These are phyloP conservation scores for Ascochyta koolunga DNA, from an alignment of 2,329 filamentous ascomycete species.

Conservation along the genomic window DNA sequence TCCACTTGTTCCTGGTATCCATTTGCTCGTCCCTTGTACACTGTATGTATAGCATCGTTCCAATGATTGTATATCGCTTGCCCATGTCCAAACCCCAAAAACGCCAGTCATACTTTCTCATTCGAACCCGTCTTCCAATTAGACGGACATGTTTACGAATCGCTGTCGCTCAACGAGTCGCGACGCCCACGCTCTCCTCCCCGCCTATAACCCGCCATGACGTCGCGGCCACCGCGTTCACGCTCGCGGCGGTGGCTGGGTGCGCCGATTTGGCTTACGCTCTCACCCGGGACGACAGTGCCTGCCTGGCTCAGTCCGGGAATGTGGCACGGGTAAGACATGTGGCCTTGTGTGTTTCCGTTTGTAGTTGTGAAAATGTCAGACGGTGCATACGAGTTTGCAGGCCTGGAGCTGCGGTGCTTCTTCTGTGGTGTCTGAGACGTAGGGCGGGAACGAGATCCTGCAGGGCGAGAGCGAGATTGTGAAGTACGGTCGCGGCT, in stretches of 20 bases:
- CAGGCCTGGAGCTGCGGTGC: conserved; percentile 38
- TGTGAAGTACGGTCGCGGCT: conserved; percentile 27
- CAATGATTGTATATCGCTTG: conserved; percentile 4
- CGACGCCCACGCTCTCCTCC: conserved; percentile 53
- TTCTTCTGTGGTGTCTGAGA: conserved; percentile 45
- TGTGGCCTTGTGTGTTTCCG: conserved; percentile 54
- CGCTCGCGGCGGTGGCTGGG: conserved; percentile 26
- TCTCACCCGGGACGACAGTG: conserved; percentile 46
- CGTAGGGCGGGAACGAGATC: conserved; percentile 35
- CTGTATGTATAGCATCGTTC: neutral
- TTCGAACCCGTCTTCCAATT: neutral
- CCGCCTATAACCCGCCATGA: conserved; percentile 51
- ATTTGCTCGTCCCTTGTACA: neutral
- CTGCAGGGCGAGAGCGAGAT: conserved; percentile 25
- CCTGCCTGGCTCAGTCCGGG: conserved; percentile 55
- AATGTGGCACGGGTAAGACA: conserved; percentile 63
- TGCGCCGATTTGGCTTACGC: conserved; percentile 49
- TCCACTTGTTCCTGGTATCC: conserved; percentile 5
- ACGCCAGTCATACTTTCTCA: conserved; percentile 12
- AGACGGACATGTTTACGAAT: conserved; percentile 29
- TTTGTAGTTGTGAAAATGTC: conserved; percentile 50
- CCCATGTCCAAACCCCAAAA: conserved; percentile 3
- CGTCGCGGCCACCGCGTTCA: conserved; percentile 43
- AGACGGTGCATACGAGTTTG: conserved; percentile 23
- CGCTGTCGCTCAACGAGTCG: conserved; percentile 62